Base-by-base conservation (phyloP, 768 basidiomycete species). In the Pholiota molesta region DNA sequence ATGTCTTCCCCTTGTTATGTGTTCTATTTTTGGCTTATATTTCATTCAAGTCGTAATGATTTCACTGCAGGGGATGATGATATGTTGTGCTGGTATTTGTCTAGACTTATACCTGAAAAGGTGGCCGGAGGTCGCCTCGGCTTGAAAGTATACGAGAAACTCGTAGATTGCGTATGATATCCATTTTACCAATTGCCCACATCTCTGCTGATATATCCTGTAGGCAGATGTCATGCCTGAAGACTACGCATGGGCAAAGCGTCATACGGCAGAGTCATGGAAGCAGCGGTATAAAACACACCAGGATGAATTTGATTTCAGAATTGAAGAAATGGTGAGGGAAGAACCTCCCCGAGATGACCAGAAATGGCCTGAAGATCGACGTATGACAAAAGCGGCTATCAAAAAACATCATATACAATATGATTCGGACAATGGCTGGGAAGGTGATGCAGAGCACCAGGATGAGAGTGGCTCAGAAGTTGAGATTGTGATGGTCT, bases 221-320 rank as follows among this genome's bases (percentile, higher is more conserved):
- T 61, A 74, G 72, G 65, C 62, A 8, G 51, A 63, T 1, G 55
- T 60, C 19, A 62, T 68, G 17, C 72, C 72, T 9, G 54, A 68
- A 1, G 65, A 68, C 21, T 77, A 71, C 57, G 53, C 39, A 0
- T 86, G 84, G 84, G 78, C 68, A 5, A 59, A 26, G 0, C 72
- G 78, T 8, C 85, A 86, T 68, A 67, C 81, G 5, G 73, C 73
- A 65, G 69, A 79, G 58, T 81, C 83, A 23, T 85, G 83, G 83
- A 74, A 78, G 28, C 74, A 81, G 51, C 75, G 78, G 14, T 84
- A 83, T 62, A 83, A 78, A 58, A 82, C 76, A 61, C 73, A 78
- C 23, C 56, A 56, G 33, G 57, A 47, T 0, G 47, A 60, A 16
- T 75, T 84, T 39, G 74, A 85, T 55, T 28, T 7, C 11, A 58